Percentiles rank a stretch among this genome's conserved stretches.
These are phyloP conservation scores for Rhodomyrtus psidioides DNA, from an alignment of 441 rosid species.

Conservation along the genomic window DNA sequence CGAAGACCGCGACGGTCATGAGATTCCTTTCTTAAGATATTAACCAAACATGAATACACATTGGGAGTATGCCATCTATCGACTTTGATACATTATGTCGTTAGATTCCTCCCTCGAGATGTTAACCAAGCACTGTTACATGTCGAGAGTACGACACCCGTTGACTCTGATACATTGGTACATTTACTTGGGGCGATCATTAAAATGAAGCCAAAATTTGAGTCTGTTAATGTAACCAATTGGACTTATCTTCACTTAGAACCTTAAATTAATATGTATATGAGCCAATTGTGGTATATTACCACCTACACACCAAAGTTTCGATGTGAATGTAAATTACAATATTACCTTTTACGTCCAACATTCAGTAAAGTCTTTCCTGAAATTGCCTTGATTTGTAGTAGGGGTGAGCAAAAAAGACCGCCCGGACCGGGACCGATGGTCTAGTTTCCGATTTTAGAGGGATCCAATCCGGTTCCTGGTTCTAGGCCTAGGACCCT, in stretches of 20 bases:
- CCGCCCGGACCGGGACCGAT: too few species aligned
- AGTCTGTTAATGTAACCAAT: too few species aligned
- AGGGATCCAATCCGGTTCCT: too few species aligned
- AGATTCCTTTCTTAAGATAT: too few species aligned
- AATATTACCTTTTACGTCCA: neutral
- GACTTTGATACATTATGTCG: neutral
- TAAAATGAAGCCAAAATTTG: neutral
- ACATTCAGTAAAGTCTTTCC: neutral
- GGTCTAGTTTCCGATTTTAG: too few species aligned
- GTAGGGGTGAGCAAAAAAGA: too few species aligned
- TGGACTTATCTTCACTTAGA: neutral
- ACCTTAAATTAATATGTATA: accelerated
- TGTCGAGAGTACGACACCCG: neutral
- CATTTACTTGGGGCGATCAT: neutral
- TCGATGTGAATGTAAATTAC: neutral
- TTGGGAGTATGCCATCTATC: too few species aligned
- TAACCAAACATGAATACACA: too few species aligned
- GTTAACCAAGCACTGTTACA: neutral
- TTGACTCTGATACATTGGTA: neutral
- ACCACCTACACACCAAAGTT: neutral
- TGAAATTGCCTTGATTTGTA: neutral
- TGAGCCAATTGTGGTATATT: neutral
- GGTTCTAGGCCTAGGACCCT: too few species aligned
- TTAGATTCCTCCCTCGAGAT: neutral
- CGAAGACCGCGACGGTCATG: too few species aligned